phyloP scores from a whole-genome alignment of 139 green algal species.

The Micractinium sp. region DNA sequence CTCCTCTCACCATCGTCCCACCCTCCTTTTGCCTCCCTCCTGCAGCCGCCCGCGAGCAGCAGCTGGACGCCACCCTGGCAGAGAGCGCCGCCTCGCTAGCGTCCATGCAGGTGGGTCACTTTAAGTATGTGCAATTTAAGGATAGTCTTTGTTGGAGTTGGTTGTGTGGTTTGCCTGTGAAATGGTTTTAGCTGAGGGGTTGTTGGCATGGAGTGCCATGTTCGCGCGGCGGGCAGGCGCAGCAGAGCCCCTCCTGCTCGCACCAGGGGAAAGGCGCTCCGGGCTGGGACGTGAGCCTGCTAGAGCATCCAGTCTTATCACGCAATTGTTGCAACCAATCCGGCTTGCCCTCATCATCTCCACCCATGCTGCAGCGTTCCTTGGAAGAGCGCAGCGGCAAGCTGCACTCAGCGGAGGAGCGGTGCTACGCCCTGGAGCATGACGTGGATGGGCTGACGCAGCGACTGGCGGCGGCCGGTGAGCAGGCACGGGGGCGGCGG shows the following conservation, averaged over 20 bases:
- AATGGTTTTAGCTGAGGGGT: no score
- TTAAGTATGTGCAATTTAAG: no score
- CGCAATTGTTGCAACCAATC: no score
- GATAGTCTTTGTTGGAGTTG: no score
- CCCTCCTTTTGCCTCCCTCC: background rate
- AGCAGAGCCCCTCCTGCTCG: no score
- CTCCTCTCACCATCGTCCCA: no score
- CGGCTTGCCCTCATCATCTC: background rate
- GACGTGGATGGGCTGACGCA: slow-evolving; percentile 40
- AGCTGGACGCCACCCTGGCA: slow-evolving; percentile 63
- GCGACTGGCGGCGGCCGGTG: slow-evolving; percentile 12
- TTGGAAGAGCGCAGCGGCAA: slow-evolving; percentile 44
- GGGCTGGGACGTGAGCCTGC: no score
- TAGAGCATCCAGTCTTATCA: no score
- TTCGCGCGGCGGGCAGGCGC: no score
- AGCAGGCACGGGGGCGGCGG: background rate
- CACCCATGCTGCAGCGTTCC: slow-evolving; percentile 28
- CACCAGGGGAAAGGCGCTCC: no score
- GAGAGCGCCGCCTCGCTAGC: slow-evolving; percentile 58
- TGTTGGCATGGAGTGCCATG: no score
- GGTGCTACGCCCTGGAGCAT: slow-evolving; percentile 29
- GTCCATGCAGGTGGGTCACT: slow-evolving; percentile 55
- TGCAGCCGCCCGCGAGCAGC: slow-evolving; percentile 57
- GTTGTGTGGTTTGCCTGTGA: no score
- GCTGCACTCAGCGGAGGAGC: slow-evolving; percentile 41